A percentile compares a stretch with the other conserved stretches of the same genome.
Evolutionary conservation across 768 basidiomycete species (phyloP).

Genomic region (Calocera cornea): DNA sequence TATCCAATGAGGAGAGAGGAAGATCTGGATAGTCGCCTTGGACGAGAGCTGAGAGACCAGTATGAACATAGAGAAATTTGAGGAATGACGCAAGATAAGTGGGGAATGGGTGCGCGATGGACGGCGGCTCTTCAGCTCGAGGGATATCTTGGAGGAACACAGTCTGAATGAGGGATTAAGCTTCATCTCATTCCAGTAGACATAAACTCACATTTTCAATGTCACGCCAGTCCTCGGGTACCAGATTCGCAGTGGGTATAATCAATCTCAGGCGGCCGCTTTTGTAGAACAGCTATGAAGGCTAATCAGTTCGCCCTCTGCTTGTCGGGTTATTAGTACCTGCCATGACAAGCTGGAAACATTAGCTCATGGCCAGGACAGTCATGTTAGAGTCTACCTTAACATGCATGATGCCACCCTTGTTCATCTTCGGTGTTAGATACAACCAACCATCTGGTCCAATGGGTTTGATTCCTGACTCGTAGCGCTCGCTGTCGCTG

Average conservation of each 20-base stretch:
- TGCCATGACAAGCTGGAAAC: slow-evolving; percentile 57
- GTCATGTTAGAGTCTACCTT: not conserved
- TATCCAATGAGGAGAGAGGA: slow-evolving; percentile 46
- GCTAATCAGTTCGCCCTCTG: not conserved
- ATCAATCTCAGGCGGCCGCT: slow-evolving; percentile 66
- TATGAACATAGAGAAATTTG: slow-evolving; percentile 17
- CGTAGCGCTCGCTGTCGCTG: not conserved
- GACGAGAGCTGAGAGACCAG: slow-evolving; percentile 11
- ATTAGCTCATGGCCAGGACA: not conserved
- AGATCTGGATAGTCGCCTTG: slow-evolving; percentile 24
- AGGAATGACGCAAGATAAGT: slow-evolving; percentile 28
- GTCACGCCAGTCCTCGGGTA: slow-evolving; percentile 69
- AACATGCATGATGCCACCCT: slow-evolving; percentile 1
- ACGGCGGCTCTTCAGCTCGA: slow-evolving; percentile 2
- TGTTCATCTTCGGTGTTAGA: slow-evolving; percentile 1
- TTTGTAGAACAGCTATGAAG: slow-evolving; percentile 63
- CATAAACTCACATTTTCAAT: slow-evolving; percentile 67
- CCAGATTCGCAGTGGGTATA: slow-evolving; percentile 76
- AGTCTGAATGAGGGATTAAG: slow-evolving; percentile 33
- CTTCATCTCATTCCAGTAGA: not conserved
- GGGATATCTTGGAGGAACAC: slow-evolving; percentile 80
- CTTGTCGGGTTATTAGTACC: no score
- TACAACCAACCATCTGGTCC: not conserved
- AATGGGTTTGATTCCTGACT: not conserved
- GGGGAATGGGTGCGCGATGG: slow-evolving; percentile 29